Evolutionary conservation across 345 rosid species (phyloP).

Genomic region (Sonneratia caseolaris): DNA sequence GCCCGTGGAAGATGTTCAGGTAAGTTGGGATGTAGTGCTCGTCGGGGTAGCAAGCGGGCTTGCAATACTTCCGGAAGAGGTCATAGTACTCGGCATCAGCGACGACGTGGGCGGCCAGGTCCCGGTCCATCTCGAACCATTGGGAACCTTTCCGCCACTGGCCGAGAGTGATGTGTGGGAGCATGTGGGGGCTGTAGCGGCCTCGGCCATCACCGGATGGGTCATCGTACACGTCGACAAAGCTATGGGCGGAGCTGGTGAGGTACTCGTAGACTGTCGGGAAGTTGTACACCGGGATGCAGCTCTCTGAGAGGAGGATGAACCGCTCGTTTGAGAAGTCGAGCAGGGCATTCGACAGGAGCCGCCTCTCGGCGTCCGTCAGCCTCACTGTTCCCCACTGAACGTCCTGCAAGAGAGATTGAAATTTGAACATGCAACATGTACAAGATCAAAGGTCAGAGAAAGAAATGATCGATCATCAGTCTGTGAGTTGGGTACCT

Average conservation of each 20-base stretch:
- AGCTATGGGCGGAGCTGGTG: conserved; percentile 54
- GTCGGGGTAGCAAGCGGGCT: conserved; percentile 90
- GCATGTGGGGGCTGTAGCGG: conserved; percentile 80
- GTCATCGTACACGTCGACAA: conserved; percentile 80
- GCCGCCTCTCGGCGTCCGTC: conserved; percentile 84
- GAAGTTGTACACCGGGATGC: conserved; percentile 83
- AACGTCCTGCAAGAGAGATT: conserved; percentile 40
- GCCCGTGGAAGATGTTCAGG: conserved; percentile 73
- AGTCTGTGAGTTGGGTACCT: conserved; percentile 27
- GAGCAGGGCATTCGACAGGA: conserved; percentile 75
- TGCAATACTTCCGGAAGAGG: conserved; percentile 61
- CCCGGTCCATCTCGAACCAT: conserved; percentile 81
- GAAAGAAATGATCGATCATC: too few relatives aligned
- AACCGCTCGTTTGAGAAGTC: conserved; percentile 86
- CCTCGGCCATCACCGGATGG: conserved; percentile 90
- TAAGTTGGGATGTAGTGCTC: conserved; percentile 86
- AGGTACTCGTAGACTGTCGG: conserved; percentile 70
- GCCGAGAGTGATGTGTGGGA: conserved; percentile 59
- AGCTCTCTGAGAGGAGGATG: conserved; percentile 88
- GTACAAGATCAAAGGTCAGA: background rate
- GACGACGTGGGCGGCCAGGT: conserved; percentile 47
- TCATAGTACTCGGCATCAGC: conserved; percentile 62
- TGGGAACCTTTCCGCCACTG: conserved; percentile 96
- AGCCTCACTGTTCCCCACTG: conserved; percentile 67
- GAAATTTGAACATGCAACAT: background rate